Evolutionary conservation across 345 rosid genomes (phyloP).

Genomic region (Toxicodendron radicans): DNA sequence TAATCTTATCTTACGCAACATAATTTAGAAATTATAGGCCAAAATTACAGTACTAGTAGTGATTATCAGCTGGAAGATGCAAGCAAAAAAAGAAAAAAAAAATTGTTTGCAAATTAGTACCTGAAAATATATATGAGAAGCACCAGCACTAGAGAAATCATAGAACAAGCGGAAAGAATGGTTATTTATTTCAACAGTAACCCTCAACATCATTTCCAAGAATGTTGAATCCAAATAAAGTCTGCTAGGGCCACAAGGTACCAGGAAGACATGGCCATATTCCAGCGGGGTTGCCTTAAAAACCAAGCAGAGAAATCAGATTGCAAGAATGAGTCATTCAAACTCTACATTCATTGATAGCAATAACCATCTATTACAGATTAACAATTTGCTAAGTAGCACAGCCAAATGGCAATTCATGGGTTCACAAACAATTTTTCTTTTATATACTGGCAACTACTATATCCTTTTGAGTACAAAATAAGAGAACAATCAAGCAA

Average conservation of each 20-base stretch:
- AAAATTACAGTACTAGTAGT: background rate
- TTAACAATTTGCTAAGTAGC: background rate
- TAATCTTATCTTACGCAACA: conserved; percentile 6
- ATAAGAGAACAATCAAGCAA: background rate
- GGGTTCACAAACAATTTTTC: background rate
- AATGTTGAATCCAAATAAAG: conserved; percentile 27
- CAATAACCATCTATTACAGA: background rate
- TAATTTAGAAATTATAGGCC: background rate
- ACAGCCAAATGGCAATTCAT: conserved; percentile 12
- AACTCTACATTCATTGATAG: background rate
- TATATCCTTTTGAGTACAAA: background rate
- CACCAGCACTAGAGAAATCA: conserved; percentile 18
- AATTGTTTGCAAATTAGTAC: conserved; percentile 15
- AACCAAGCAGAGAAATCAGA: conserved; percentile 4
- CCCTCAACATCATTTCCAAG: conserved; percentile 28
- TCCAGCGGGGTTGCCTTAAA: conserved; percentile 36
- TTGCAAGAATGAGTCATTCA: conserved; percentile 9
- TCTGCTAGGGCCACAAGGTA: conserved; percentile 28
- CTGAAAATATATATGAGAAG: conserved; percentile 31
- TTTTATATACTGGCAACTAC: background rate
- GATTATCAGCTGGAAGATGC: background rate
- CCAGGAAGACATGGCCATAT: conserved; percentile 40
- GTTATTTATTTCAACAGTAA: conserved; percentile 36
- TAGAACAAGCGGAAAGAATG: conserved; percentile 31
- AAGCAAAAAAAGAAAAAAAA: background rate